Evolutionary conservation across 768 basidiomycete genomes (phyloP), one percentile per base, ranked within the genome.

Genomic region (Tremella fuciformis): DNA sequence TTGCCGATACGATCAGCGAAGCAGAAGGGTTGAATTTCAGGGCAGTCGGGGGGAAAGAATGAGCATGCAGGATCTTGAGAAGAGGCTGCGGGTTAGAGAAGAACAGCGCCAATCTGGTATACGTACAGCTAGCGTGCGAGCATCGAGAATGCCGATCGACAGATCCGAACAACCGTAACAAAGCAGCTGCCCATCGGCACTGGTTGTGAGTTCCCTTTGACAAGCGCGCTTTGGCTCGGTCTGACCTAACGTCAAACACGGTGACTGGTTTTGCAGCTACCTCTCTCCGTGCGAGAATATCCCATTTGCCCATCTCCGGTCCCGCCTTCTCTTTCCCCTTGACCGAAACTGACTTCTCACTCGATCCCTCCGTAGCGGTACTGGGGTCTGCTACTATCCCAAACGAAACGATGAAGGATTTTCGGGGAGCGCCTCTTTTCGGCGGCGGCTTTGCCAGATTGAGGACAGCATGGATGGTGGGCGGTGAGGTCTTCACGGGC

Each of bases 11-110:
- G 2, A 99, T 81, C 13, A 93, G 64, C n/a, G 81, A 84, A 13
- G 87, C 85, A 6, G 84, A 81, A 1, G 91, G 87, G 72, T 88
- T 94, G 81, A 99, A 99, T 58, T 83, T 84, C 55, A 99, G 78
- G 3, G 88, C 85, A 0, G 96, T 98, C 4, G 89, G 84, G 3
- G 96, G 89, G 76, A 98, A 91, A 59, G 93, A 91, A 76, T 98
- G 94, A 0, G 96, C 89, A 77, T 89, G 89, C 58, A 97, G 80
- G 61, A 99, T 96, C 18, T 86, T 86, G 26, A 90, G 78, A 13
- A 91, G 74, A 1, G 92, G 93, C 93, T 98, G 67, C 42, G 16
- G 6, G n/a, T 46, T 15, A 46, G 29, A n/a, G 66, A 16, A 44
- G 19, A 34, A 46, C 29, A 54, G 29, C 34, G 2, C 13, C 55